Evolutionary conservation across 148 eudicot genomes (phyloP).

Genomic region (Rhododendron simsii): DNA sequence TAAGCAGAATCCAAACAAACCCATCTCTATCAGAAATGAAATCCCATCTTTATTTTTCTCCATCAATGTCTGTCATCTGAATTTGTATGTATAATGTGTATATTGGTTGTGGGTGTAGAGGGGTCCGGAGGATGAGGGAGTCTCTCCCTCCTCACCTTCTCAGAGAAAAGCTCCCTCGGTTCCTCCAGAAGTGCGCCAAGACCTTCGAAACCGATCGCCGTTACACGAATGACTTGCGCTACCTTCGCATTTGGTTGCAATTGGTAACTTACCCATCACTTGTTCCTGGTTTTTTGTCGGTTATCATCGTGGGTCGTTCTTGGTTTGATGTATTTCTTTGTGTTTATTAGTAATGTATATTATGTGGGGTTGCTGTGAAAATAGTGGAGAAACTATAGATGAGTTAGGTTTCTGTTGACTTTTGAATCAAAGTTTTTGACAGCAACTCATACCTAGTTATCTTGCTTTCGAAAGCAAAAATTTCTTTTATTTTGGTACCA

Average conservation of each 20-base stretch:
- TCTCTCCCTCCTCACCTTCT: slow-evolving; percentile 54
- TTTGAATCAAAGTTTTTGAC: background rate
- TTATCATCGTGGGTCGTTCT: background rate
- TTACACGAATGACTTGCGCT: slow-evolving; percentile 70
- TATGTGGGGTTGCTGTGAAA: background rate
- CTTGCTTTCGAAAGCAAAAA: background rate
- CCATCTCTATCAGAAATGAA: background rate
- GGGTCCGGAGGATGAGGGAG: slow-evolving; percentile 65
- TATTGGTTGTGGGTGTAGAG: slow-evolving; percentile 34
- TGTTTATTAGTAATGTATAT: background rate
- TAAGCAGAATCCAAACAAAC: slow-evolving; percentile 9
- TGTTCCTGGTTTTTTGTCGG: background rate
- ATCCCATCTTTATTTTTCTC: background rate
- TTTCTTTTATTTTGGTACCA: background rate
- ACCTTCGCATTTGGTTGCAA: slow-evolving; percentile 85
- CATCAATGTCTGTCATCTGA: slow-evolving; percentile 4
- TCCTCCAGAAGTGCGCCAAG: slow-evolving; percentile 89
- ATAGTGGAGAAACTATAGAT: background rate
- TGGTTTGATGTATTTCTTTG: background rate
- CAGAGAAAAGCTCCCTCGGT: slow-evolving; percentile 79
- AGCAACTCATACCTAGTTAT: background rate
- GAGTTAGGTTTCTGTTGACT: background rate
- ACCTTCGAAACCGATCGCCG: slow-evolving; percentile 66
- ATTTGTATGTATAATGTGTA: background rate
- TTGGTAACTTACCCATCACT: slow-evolving; percentile 37